These are phyloP conservation scores for Piloderma croceum DNA, from an alignment of 768 basidiomycete species.

Conservation along the genomic window DNA sequence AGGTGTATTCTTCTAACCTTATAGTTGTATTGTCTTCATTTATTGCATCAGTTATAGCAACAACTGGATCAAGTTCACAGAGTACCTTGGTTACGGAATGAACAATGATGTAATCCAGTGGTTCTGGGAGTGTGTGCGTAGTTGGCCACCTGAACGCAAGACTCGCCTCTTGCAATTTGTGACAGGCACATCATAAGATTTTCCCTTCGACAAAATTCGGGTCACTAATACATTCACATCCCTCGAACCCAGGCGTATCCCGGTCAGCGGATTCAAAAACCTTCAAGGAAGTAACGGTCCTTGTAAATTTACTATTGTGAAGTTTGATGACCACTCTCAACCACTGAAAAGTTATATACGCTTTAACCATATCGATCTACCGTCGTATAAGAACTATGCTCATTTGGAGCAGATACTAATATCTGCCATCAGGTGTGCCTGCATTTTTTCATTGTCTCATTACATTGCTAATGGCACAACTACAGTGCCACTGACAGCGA, in stretches of 20 bases:
- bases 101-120: conserved; percentile 96
- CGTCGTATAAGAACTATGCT: conserved; percentile 96
- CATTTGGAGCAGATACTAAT: conserved; percentile 93
- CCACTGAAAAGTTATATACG: conserved; percentile 95
- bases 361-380: conserved; percentile 95
- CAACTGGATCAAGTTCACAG: conserved; percentile 99
- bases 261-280: conserved; percentile 98
- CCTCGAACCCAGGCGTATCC: too few species aligned
- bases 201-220: too few species aligned
- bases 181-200: conserved; percentile 95
- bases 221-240: too few species aligned
- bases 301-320: conserved; percentile 96
- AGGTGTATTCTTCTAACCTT: conserved; percentile 32
- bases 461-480: conserved; percentile 13
- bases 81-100: conserved; percentile 94
- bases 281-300: conserved; percentile 97
- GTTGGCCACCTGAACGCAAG: conserved; percentile 98
- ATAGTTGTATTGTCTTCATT: conserved; percentile 1
- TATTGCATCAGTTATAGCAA: conserved; percentile 44
- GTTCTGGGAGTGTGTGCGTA: conserved; percentile 99
- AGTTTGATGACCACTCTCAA: conserved; percentile 94
- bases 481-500: too few species aligned
- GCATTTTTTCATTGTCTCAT: conserved; percentile 10
- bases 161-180: conserved; percentile 94
- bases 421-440: conserved; percentile 83